Percentiles rank a stretch among this genome's conserved stretches.
Conservation (phyloP, 768 basidiomycete genomes). For the Sarcodon aspratus region DNA sequence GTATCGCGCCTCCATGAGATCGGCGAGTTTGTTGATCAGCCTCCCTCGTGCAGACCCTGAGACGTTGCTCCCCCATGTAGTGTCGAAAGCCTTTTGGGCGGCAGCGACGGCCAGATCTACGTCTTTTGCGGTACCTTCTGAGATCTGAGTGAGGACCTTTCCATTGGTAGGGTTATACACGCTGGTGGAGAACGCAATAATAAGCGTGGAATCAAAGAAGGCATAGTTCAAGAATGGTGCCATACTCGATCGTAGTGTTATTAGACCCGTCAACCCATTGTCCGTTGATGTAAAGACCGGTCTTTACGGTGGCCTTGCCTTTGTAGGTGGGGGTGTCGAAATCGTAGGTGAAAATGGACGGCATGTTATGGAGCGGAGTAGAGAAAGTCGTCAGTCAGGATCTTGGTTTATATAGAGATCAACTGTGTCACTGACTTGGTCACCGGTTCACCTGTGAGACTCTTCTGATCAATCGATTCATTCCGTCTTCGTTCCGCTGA, state of each 20-base stretch:
- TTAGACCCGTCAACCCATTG: slow-evolving; percentile 49
- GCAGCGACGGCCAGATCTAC: slow-evolving; percentile 67
- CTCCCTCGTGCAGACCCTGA: slow-evolving; percentile 40
- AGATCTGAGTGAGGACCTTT: slow-evolving; percentile 42
- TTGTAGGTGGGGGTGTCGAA: slow-evolving; percentile 48
- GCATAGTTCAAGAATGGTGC: slow-evolving; percentile 1
- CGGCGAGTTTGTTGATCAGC: slow-evolving; percentile 52
- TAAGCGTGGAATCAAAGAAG: not conserved
- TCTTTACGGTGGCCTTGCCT: slow-evolving; percentile 42
- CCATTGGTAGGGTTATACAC: slow-evolving; percentile 60
- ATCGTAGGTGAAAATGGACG: slow-evolving; percentile 30
- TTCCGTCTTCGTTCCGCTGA: no score
- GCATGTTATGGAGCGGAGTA: slow-evolving; percentile 20
- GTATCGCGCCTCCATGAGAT: slow-evolving; percentile 46
- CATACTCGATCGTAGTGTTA: slow-evolving; percentile 60
- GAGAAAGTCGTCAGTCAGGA: not conserved
- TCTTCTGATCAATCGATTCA: no score
- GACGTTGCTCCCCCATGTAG: slow-evolving; percentile 55
- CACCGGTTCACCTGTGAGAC: no score
- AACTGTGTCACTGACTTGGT: no score
- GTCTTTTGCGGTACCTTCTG: slow-evolving; percentile 54
- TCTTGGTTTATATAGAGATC: no score
- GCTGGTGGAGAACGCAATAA: slow-evolving; percentile 18
- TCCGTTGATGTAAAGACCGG: slow-evolving; percentile 65
- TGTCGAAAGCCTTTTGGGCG: slow-evolving; percentile 53